These are phyloP conservation scores for Haplosporangium sp. DNA, from an alignment of 371 early-diverging fungal species.

Conservation along the genomic window DNA sequence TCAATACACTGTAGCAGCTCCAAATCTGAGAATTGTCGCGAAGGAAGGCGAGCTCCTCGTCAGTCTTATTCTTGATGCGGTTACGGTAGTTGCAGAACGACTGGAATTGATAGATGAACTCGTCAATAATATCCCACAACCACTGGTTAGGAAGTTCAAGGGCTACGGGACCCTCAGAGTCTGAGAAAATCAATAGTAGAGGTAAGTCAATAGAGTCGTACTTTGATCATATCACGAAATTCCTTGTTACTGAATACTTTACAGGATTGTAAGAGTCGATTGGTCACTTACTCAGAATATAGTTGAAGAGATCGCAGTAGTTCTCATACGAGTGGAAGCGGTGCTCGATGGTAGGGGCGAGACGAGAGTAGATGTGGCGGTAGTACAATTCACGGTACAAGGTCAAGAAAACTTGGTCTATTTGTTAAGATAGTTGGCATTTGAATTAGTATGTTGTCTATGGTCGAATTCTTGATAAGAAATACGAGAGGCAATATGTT, in stretches of 20 bases:
- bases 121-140: conserved; percentile 99
- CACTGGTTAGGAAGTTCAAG: conserved; percentile 97
- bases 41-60: conserved; percentile 85
- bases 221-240: neutral
- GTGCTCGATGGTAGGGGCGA: conserved; percentile 89
- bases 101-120: conserved; percentile 98
- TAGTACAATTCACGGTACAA: conserved; percentile 96
- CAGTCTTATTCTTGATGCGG: conserved; percentile 83
- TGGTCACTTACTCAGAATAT: conserved; percentile 83
- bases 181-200: conserved; percentile 42
- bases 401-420: conserved; percentile 91
- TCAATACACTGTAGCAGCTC: conserved; percentile 95
- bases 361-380: conserved; percentile 93
- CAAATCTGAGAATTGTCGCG: conserved; percentile 90
- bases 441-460: neutral
- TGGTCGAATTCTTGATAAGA: neutral
- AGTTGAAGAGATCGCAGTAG: conserved; percentile 97
- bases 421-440: neutral
- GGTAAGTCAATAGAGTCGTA: neutral
- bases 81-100: conserved; percentile 94
- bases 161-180: conserved; percentile 84
- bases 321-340: conserved; percentile 94
- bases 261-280: neutral
- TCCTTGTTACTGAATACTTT: neutral
- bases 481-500: conserved; percentile 14